phyloP scores from a whole-genome alignment of 1,284 basidiomycete genomes.

The Ganoderma boninense region DNA sequence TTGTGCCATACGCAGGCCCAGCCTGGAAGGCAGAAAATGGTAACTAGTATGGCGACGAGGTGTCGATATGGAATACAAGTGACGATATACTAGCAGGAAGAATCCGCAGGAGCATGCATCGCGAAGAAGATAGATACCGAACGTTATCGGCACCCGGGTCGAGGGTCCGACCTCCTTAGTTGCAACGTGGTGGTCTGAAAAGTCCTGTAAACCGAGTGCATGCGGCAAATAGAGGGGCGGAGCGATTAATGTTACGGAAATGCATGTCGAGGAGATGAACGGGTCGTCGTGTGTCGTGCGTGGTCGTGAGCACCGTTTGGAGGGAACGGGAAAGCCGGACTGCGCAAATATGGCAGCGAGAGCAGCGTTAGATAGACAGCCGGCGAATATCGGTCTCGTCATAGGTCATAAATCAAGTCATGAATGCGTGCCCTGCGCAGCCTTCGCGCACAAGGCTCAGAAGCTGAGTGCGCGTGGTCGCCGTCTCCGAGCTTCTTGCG shows the following conservation, averaged over 20 bases:
- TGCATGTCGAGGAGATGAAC: background rate
- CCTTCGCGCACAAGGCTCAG: constrained; percentile 2
- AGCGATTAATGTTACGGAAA: background rate
- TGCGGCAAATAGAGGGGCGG: background rate
- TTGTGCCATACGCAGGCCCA: background rate
- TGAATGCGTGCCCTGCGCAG: background rate
- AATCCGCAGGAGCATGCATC: background rate
- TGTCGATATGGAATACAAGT: background rate
- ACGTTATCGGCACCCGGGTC: background rate
- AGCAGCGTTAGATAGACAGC: background rate
- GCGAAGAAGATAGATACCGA: background rate
- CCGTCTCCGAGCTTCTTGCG: constrained; percentile 20
- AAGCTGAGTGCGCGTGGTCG: constrained; percentile 16
- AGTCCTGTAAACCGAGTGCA: background rate
- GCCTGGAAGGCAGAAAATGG: background rate
- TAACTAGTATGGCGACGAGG: background rate
- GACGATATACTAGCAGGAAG: background rate
- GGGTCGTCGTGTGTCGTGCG: background rate
- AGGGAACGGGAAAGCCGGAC: background rate
- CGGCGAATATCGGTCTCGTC: background rate
- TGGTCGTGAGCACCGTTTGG: constrained; percentile 2
- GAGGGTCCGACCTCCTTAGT: background rate
- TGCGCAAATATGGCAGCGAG: background rate
- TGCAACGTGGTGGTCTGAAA: constrained; percentile 2
- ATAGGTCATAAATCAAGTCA: constrained; percentile 6